These are phyloP conservation scores for Lasiosphaeria miniovina DNA, from an alignment of 495 filamentous ascomycete species.

Conservation along the genomic window DNA sequence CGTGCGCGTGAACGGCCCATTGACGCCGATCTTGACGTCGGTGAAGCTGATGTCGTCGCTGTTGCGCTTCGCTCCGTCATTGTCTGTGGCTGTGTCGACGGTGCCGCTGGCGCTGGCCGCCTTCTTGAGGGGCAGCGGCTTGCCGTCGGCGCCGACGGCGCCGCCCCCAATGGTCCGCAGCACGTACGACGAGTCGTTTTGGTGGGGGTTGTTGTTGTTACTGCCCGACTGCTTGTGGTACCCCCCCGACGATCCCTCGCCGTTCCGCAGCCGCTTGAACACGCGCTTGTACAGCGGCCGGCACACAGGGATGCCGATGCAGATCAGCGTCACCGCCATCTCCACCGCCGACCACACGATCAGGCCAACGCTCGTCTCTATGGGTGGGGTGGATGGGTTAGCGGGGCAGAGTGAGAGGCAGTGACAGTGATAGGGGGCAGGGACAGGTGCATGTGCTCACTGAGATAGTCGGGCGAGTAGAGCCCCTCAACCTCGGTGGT, in stretches of 20 bases:
- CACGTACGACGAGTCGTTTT: background rate
- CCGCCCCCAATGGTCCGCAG: constrained; percentile 13
- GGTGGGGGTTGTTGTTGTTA: background rate
- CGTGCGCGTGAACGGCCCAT: constrained; percentile 9
- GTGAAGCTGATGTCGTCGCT: constrained; percentile 1
- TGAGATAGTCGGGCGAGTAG: constrained; percentile 19
- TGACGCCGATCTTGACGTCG: constrained; percentile 12
- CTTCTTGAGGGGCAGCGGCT: background rate
- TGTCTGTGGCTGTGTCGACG: background rate
- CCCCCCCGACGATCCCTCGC: background rate
- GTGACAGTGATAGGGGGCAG: background rate
- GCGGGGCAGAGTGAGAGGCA: background rate
- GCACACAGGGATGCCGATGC: constrained; percentile 26
- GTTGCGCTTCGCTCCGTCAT: background rate
- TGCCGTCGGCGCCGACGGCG: constrained; percentile 1
- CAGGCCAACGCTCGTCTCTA: constrained; percentile 26
- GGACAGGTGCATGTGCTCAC: background rate
- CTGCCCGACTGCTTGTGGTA: constrained; percentile 12
- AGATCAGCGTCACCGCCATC: constrained; percentile 27
- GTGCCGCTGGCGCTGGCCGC: background rate
- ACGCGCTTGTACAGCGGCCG: constrained; percentile 19
- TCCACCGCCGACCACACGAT: constrained; percentile 28
- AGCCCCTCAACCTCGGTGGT: constrained; percentile 23
- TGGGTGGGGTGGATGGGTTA: background rate
- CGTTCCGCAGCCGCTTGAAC: background rate